Conservation (phyloP, 257 asterid genomes). For the Coffea canephora region DNA sequence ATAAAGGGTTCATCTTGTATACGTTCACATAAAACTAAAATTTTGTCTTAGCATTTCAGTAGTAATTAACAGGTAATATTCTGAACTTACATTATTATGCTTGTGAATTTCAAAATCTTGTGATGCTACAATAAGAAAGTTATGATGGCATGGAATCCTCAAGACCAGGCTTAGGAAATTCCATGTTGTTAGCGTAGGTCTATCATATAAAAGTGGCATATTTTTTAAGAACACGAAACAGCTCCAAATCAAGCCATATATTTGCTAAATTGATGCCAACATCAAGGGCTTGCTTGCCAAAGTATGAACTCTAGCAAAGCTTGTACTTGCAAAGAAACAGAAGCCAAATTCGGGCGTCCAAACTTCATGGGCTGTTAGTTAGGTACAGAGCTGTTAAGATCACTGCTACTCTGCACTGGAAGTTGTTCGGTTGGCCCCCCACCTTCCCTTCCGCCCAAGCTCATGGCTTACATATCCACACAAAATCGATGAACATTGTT, state of each 20-base stretch:
- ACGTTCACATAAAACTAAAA: no score
- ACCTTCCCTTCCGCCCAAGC: background rate
- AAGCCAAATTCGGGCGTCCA: background rate
- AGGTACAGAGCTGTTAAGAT: constrained; percentile 21
- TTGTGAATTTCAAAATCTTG: no score
- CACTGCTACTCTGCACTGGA: background rate
- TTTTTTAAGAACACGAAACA: background rate
- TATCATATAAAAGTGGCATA: background rate
- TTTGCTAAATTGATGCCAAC: background rate
- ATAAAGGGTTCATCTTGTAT: no score
- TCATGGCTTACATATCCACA: background rate
- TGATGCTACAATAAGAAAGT: no score
- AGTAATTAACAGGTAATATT: no score
- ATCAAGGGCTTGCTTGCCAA: background rate
- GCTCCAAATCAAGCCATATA: background rate
- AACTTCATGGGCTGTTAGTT: constrained; percentile 19
- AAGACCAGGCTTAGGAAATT: no score
- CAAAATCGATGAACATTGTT: constrained; percentile 1
- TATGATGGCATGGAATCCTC: no score
- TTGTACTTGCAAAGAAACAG: background rate
- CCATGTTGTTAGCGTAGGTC: background rate
- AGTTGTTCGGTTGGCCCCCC: background rate
- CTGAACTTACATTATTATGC: no score
- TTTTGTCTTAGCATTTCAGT: no score
- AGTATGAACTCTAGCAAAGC: background rate